Evolutionary conservation across 176 grass and related monocot species (phyloP), one percentile per base, ranked within the genome.

Genomic region (Lolium perenne): DNA sequence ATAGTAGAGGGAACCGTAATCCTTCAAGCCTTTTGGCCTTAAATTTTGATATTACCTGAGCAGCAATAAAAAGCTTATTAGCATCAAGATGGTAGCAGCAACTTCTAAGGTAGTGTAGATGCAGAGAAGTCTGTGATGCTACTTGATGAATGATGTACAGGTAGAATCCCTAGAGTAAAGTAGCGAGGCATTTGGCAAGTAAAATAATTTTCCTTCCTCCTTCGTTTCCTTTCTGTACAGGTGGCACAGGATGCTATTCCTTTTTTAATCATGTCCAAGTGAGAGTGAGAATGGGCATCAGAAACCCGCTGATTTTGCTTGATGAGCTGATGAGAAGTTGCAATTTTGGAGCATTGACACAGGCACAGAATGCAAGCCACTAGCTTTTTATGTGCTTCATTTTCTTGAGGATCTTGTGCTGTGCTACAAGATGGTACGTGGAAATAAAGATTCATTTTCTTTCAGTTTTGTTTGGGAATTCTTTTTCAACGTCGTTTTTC

Each of bases 211-310:
- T 91, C 82, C 71, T 91, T 85, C 86, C 71, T 85, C 86, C 77
- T 91, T 77, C 82, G 74, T 91, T 87, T 85, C 77, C 77, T 91
- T 77, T 78, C 71, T 91, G 82, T 85, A 91, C 90, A 91, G 90
- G 90, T 85, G 63, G 70, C 66, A 73, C 25, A 63, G 47, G 86
- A 78, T 85, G 86, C 6, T 38, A 78, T 77, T 88, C 63, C n/a
- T 14, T 82, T 87, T 64, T 78, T 82, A 55, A 82, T 71, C 63
- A 85, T 88, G 51, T 74, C 82, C 82, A 88, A 77, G 82, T 29
- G 10, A 53, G 83, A 63, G 38, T 57, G 47, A 57, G 74, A 71
- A 85, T 32, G 58, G 46, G 46, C 54, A 77, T 48, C 17, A 23
- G 80, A 73, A 43, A 80, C 71, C 7, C 18, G 54, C 60, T 17